Base-by-base conservation (phyloP, 768 basidiomycete genomes). In the Xanthoconium stramineum region DNA sequence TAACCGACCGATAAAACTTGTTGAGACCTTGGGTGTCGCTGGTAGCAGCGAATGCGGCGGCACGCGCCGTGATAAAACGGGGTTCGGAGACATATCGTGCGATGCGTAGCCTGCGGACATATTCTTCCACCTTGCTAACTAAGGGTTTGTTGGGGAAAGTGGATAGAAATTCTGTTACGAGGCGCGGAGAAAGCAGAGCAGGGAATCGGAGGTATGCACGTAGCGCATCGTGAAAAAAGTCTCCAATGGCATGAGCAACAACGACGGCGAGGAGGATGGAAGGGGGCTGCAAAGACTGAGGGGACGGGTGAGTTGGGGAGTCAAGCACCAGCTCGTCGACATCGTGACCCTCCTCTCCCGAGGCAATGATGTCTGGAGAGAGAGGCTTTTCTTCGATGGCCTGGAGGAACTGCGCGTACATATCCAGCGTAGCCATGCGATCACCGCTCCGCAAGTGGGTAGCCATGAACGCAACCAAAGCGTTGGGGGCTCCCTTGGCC, bases 221-320 rank as follows among this genome's bases (percentile, higher is more conserved):
- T 46, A 89, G 64, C 3, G 88, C 86, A 33, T 68, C 75, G n/a
- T 71, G 62, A 60, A 91, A 89, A n/a, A 78, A 75, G 62, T 82
- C 72, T 32, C 75, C 70, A 65, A 83, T 78, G 5, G 85, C 84
- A 66, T 83, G 72, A 15, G 90, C 90, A 20, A 82, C 74, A n/a
- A 83, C 71, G 7, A 76, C 83, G 12, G 76, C 76, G 33, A 86
- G 74, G 28, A 87, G 70, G 33, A 85, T 57, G n/a, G 75, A 50
- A 60, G 74, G 52, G 3, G 63, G 66, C 11, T 57, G 59, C 13
- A 43, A 33, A 24, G 49, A 40, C 57, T 59, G 55, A 48, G 56
- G 24, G 53, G 52, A 48, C 5, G 60, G 54, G 37, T 60, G 57
- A 24, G 61, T 45, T 19, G 69, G 58, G 38, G 63, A 59, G 51